phyloP scores from a whole-genome alignment of 768 basidiomycete genomes.

The Agrocybe pediades region DNA sequence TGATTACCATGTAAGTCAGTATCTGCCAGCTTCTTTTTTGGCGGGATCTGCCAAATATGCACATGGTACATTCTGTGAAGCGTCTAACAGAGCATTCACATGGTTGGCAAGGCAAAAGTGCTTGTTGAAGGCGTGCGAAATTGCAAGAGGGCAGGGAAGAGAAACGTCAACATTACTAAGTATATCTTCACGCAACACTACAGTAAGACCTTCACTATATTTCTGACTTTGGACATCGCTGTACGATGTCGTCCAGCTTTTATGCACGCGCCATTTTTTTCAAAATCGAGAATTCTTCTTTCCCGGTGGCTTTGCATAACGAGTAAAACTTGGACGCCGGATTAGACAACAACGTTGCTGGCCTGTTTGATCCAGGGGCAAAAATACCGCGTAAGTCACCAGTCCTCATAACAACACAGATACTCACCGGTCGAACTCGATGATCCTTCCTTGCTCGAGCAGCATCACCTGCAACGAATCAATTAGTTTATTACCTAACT shows the following conservation, averaged over 20 bases:
- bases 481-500: no score
- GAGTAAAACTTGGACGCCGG: constrained; percentile 19
- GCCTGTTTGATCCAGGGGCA: constrained; percentile 9
- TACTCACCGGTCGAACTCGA: constrained; percentile 63
- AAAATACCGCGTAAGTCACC: constrained; percentile 27
- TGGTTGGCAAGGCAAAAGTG: constrained; percentile 21
- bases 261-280: constrained; percentile 57
- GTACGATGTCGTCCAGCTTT: neutral
- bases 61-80: no score
- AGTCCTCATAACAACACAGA: constrained; percentile 45
- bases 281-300: constrained; percentile 17
- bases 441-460: constrained; percentile 73
- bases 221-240: no score
- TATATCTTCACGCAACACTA: neutral
- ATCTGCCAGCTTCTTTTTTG: no score
- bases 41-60: no score
- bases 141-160: neutral
- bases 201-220: neutral
- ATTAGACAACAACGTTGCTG: constrained; percentile 16
- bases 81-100: constrained; percentile 14
- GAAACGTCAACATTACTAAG: neutral
- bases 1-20: no score
- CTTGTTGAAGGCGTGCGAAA: constrained; percentile 13
- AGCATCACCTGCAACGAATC: constrained; percentile 80
- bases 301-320: constrained; percentile 22